Evolutionary conservation across 306 rosid genomes (phyloP), one percentile per base, ranked within the genome.

Genomic region (Datisca glomerata): DNA sequence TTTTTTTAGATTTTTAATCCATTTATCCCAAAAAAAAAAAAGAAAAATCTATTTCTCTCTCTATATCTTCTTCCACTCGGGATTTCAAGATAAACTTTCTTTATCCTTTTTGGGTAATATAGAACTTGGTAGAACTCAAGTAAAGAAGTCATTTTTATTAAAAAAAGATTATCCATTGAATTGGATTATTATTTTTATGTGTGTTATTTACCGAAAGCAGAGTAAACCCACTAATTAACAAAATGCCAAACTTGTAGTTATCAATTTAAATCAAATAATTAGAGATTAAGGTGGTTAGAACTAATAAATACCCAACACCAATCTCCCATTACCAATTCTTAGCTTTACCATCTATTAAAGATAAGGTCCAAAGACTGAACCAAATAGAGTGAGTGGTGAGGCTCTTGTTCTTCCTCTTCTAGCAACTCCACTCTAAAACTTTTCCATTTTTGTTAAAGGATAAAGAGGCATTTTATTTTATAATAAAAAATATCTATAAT

Each of bases 91-190:
- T 68, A 80, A 73, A 58, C 55, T 74, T 70, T 64, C 49, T 61
- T 57, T 38, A 59, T 57, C 63, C 65, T 55, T 51, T 44, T 28
- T n/a, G n/a, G n/a, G n/a, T n/a, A n/a, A n/a, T n/a, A n/a, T 23
- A 13, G 12, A 16, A 56, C 37, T 63, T 57, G 51, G 14, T 24
- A 34, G 41, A 49, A 49, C 51, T 47, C 27, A 48, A 70, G 49
- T 37, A n/a, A 59, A 46, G 47, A 54, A 40, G 43, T 36, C 67
- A 44, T 24, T 2, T 15, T 23, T 37, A 22, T 37, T 38, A 38
- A 50, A 50, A 71, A 24, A 59, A 69, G 59, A 82, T 71, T 71
- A 79, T 79, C 93, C 67, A 64, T 45, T 46, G 22, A 14, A 53
- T 18, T 40, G 4, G 5, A 33, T 6, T 5, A 7, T 33, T 36